Evolutionary conservation across 2,329 filamentous ascomycete species (phyloP), one percentile per base, ranked within the genome.

Genomic region (Zymoseptoria ardabiliae): DNA sequence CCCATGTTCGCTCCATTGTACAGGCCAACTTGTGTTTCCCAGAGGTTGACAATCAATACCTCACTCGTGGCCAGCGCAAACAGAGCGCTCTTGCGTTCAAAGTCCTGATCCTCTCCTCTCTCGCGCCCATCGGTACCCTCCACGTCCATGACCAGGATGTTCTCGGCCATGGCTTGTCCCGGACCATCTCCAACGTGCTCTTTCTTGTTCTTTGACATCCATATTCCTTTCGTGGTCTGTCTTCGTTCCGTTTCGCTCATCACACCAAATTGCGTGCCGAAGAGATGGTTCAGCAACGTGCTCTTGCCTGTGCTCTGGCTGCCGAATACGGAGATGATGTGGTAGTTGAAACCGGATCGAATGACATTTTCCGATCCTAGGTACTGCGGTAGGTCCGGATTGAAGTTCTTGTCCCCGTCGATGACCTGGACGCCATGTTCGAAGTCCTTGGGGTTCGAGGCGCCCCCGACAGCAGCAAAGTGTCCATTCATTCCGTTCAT

Each of bases 1-100:
- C 94, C 94, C 94, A 99, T 99, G 75, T 99, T 99, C 69, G 94
- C 94, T 59, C 94, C 94, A 77, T 99, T 93, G 73, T 99, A 99
- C 74, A 99, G 76, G 53, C 94, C 94, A 63, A 99, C 94, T 76
- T 99, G 94, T 75, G 97, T 93, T 77, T 99, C 94, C 94, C 94
- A 99, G 66, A 99, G 96, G 73, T 99, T 99, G 75, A 99, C 89
- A 72, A 99, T 95, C 68, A 99, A 82, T 56, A 99, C 93, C 78
- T 99, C 94, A 74, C 93, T 97, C 19, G 94, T 99, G 54, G 94
- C 94, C 70, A 99, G 83, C 55, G 94, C 94, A 77, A 99, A 99
- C 20, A 99, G 83, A 22, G 94, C 94, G 75, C 92, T 97, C 80
- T 99, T 99, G 71, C 94, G 85, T 82, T 99, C 94, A 75, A 99